Percentiles rank a stretch among this genome's conserved stretches.
Conservation (phyloP, 2,329 filamentous ascomycete genomes). For the Calonectria naviculata region DNA sequence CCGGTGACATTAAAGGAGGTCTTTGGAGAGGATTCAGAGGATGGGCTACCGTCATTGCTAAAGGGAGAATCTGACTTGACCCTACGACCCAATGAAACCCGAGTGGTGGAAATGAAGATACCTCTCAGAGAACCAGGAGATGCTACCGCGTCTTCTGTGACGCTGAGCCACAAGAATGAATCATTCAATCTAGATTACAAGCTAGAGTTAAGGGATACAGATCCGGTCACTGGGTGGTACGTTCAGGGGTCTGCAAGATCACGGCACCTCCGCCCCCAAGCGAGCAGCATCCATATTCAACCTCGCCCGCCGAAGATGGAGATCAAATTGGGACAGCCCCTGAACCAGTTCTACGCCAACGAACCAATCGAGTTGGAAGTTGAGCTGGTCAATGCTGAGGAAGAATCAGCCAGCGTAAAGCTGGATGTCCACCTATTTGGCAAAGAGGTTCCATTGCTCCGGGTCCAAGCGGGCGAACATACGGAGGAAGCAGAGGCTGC, state of each 20-base stretch:
- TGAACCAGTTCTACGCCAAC: slow-evolving; percentile 85
- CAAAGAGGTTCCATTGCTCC: slow-evolving; percentile 60
- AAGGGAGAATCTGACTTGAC: slow-evolving; percentile 71
- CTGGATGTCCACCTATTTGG: slow-evolving; percentile 77
- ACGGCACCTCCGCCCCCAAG: slow-evolving; percentile 59
- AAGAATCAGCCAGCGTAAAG: slow-evolving; percentile 78
- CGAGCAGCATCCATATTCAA: slow-evolving; percentile 75
- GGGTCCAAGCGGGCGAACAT: slow-evolving; percentile 50
- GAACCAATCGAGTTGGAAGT: slow-evolving; percentile 78
- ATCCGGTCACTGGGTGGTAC: slow-evolving; percentile 62
- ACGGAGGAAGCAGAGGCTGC: slow-evolving; percentile 46
- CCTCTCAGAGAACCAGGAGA: slow-evolving; percentile 86
- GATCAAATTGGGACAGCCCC: slow-evolving; percentile 71
- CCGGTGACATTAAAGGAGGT: slow-evolving; percentile 46
- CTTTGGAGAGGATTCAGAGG: slow-evolving; percentile 37
- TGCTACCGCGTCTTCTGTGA: slow-evolving; percentile 72
- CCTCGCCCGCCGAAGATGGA: slow-evolving; percentile 94
- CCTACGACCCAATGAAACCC: slow-evolving; percentile 73
- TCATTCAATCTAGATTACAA: slow-evolving; percentile 76
- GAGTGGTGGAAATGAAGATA: slow-evolving; percentile 77
- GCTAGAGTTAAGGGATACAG: slow-evolving; percentile 61
- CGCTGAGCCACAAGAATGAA: slow-evolving; percentile 71
- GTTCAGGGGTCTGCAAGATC: slow-evolving; percentile 55
- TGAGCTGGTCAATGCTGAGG: slow-evolving; percentile 84
- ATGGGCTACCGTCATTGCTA: slow-evolving; percentile 52